These are phyloP conservation scores for Neostapfia colusana DNA, from an alignment of 176 grass and related monocot genomes.

Conservation along the genomic window DNA sequence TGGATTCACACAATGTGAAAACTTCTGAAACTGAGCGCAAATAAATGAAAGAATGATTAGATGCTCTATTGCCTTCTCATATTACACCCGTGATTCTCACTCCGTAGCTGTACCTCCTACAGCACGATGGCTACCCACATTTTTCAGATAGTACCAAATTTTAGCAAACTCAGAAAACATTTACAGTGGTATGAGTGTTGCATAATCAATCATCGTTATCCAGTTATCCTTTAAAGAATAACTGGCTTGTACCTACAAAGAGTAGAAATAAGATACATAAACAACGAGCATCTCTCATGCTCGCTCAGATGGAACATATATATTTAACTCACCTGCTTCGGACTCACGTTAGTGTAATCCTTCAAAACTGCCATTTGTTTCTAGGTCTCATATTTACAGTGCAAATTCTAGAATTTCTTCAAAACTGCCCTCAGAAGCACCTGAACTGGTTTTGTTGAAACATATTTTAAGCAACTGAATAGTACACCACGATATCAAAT, in stretches of 20 bases:
- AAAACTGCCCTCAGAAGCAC: background rate
- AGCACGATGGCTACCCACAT: background rate
- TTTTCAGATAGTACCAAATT: background rate
- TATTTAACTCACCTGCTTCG: background rate
- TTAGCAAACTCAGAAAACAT: background rate
- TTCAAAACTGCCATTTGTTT: background rate
- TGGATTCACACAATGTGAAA: background rate
- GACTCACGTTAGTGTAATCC: background rate
- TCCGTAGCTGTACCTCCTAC: background rate
- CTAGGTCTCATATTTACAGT: background rate
- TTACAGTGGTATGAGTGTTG: background rate
- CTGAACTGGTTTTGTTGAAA: background rate
- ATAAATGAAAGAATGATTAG: background rate
- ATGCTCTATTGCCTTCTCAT: background rate
- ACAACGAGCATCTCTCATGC: background rate
- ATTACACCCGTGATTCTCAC: background rate
- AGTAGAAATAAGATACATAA: background rate
- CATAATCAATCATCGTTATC: background rate
- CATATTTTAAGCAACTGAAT: background rate
- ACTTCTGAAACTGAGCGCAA: background rate
- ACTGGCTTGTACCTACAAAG: slow-evolving; percentile 1
- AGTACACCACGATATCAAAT: slow-evolving; percentile 1
- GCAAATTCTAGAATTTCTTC: background rate
- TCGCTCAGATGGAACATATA: background rate
- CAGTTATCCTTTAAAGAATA: background rate